phyloP scores from a whole-genome alignment of 495 filamentous ascomycete species.

The Tuber calosporum region DNA sequence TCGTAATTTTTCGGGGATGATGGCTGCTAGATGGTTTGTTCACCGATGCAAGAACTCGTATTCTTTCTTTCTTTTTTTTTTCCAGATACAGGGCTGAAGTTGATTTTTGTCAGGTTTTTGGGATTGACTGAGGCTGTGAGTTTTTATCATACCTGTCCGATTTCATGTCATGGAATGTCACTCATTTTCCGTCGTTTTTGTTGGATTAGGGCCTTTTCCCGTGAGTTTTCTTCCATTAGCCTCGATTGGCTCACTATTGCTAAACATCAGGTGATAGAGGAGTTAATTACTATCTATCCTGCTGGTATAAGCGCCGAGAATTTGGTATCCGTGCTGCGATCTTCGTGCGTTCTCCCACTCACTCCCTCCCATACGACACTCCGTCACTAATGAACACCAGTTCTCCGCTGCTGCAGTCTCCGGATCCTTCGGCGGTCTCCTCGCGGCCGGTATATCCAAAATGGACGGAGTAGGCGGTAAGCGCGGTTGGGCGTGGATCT shows the following conservation, averaged over 20 bases:
- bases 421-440: conserved; percentile 77
- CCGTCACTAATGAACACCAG: conserved; percentile 6
- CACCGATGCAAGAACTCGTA: background rate
- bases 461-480: conserved; percentile 65
- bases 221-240: conserved; percentile 10
- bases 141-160: conserved; percentile 50
- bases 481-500: conserved; percentile 79
- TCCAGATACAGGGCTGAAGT: background rate
- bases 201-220: conserved; percentile 30
- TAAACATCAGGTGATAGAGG: conserved; percentile 44
- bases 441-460: conserved; percentile 67
- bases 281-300: conserved; percentile 79
- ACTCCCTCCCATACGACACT: background rate
- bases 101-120: conserved; percentile 51
- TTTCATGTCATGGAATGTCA: background rate
- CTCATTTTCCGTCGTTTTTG: conserved; percentile 9
- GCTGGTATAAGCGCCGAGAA: conserved; percentile 78
- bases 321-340: conserved; percentile 73
- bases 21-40: conserved; percentile 63
- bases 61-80: background rate
- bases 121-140: conserved; percentile 78
- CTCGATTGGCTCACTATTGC: background rate
- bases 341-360: conserved; percentile 48
- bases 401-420: conserved; percentile 80
- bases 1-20: conserved; percentile 66